Percentiles rank a stretch among this genome's conserved stretches.
These are phyloP conservation scores for Wickerhamiella nectarea DNA, from an alignment of 805 yeast species.

Conservation along the genomic window DNA sequence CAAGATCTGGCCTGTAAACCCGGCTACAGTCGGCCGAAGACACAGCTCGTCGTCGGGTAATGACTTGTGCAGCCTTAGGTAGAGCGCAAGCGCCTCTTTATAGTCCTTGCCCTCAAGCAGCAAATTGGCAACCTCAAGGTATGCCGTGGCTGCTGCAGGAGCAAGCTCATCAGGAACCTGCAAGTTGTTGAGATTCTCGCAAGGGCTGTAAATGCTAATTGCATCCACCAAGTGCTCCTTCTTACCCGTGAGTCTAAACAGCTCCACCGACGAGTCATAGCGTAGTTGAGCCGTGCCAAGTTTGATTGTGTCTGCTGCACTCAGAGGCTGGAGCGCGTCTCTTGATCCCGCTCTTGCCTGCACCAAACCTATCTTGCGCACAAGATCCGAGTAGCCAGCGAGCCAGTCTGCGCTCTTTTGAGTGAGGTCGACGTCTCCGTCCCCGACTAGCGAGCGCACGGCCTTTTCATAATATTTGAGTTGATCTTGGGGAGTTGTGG, in stretches of 20 bases:
- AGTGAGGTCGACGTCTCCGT: conserved; percentile 16
- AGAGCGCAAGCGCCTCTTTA: conserved; percentile 17
- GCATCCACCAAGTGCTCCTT: conserved; percentile 6
- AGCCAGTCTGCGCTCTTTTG: conserved; percentile 23
- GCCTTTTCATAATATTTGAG: conserved; percentile 17
- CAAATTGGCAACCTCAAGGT: conserved; percentile 18
- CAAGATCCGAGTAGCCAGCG: conserved; percentile 25
- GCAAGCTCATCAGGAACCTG: conserved; percentile 4
- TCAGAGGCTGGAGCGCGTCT: conserved; percentile 20
- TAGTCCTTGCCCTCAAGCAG: conserved; percentile 11
- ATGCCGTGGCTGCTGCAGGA: conserved; percentile 13
- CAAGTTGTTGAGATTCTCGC: background rate
- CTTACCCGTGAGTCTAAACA: conserved; percentile 12
- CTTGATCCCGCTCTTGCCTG: conserved; percentile 13
- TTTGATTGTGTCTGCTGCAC: conserved; percentile 20
- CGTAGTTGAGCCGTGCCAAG: conserved; percentile 20
- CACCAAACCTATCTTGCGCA: conserved; percentile 23
- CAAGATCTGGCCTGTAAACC: conserved; percentile 18
- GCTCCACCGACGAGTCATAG: conserved; percentile 18
- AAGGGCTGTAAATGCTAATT: conserved; percentile 3
- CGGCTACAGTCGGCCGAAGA: conserved; percentile 15
- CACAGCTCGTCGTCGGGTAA: conserved; percentile 16
- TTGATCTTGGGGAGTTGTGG: conserved; percentile 7
- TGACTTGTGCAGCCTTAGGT: conserved; percentile 19
- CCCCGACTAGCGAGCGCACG: conserved; percentile 16